Evolutionary conservation across 805 yeast species (phyloP).

Genomic region (Candida schatavii): DNA sequence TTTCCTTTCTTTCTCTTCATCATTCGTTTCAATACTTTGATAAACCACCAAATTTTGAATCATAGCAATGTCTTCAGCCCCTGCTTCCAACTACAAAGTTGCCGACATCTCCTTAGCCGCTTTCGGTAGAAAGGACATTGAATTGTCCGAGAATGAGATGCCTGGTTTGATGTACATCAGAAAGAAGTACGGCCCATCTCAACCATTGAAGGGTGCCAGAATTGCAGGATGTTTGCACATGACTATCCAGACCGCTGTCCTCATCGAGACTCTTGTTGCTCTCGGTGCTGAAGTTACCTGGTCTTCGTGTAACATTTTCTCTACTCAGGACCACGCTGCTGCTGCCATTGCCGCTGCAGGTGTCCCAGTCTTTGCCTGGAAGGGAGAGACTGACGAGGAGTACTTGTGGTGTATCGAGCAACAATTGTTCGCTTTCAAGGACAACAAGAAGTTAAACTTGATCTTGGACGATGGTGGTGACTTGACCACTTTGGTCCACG

Average conservation of each 20-base stretch:
- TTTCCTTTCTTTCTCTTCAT: background rate
- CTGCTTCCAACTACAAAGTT: slow-evolving; percentile 77
- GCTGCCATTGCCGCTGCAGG: slow-evolving; percentile 99
- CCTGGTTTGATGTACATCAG: slow-evolving; percentile 99
- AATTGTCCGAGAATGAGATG: slow-evolving; percentile 98
- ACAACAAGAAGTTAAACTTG: slow-evolving; percentile 89
- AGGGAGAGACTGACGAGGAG: slow-evolving; percentile 99
- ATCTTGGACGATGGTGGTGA: slow-evolving; percentile 99
- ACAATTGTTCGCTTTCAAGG: slow-evolving; percentile 97
- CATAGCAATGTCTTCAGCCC: slow-evolving; percentile 26
- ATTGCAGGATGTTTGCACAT: slow-evolving; percentile 99
- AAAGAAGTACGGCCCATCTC: slow-evolving; percentile 82
- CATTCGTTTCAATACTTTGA: background rate
- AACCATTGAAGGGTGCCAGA: slow-evolving; percentile 98
- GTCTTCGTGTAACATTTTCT: slow-evolving; percentile 99
- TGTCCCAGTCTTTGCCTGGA: slow-evolving; percentile 99
- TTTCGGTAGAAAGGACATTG: slow-evolving; percentile 99
- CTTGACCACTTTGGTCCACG: slow-evolving; percentile 93
- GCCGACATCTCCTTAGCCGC: slow-evolving; percentile 98
- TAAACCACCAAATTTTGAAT: background rate
- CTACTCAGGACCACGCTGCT: slow-evolving; percentile 99
- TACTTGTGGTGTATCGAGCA: slow-evolving; percentile 99
- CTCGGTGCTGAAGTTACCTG: slow-evolving; percentile 99
- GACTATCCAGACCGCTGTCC: slow-evolving; percentile 99
- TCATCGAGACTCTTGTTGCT: slow-evolving; percentile 94